A percentile compares a stretch with the other conserved stretches of the same genome.
These are phyloP conservation scores for Umbelopsis vinacea DNA, from an alignment of 192 early-diverging fungal species.

Conservation along the genomic window DNA sequence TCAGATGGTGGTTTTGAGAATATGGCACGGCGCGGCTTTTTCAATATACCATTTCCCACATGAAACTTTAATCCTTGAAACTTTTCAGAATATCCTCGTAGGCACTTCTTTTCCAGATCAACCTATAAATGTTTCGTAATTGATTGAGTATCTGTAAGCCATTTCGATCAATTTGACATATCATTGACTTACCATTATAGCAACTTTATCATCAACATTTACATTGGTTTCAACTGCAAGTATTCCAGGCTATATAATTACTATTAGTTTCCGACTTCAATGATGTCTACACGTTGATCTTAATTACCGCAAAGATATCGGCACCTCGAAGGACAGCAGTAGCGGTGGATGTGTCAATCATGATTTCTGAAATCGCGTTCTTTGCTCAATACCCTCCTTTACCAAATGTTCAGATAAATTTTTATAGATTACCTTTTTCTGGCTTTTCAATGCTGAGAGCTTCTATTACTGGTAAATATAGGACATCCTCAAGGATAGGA, in stretches of 20 bases:
- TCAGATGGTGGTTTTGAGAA: slow-evolving; percentile 18
- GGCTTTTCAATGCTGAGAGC: not conserved
- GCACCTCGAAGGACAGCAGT: slow-evolving; percentile 25
- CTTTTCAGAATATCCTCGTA: slow-evolving; percentile 16
- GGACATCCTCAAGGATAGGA: slow-evolving; percentile 16
- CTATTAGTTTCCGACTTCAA: not conserved
- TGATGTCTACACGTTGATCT: not conserved
- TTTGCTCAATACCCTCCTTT: too few species aligned
- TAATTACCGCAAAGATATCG: slow-evolving; percentile 29
- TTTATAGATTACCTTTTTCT: slow-evolving; percentile 1
- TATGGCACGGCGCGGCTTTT: slow-evolving; percentile 15
- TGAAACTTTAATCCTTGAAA: slow-evolving; percentile 16
- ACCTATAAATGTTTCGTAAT: not conserved
- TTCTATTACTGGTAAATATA: slow-evolving; percentile 26
- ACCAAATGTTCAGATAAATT: not conserved
- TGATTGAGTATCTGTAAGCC: not conserved
- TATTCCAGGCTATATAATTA: slow-evolving; percentile 14
- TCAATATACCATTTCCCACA: slow-evolving; percentile 14
- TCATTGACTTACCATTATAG: slow-evolving; percentile 20
- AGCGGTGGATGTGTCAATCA: slow-evolving; percentile 15
- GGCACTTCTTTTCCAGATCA: slow-evolving; percentile 25
- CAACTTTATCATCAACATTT: slow-evolving; percentile 16
- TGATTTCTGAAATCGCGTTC: slow-evolving; percentile 4
- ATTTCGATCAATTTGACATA: not conserved
- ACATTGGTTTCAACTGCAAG: slow-evolving; percentile 11